Percentiles rank a stretch among this genome's conserved stretches.
These are phyloP conservation scores for Wickerhamiella cacticola DNA, from an alignment of 805 yeast genomes.

Conservation along the genomic window DNA sequence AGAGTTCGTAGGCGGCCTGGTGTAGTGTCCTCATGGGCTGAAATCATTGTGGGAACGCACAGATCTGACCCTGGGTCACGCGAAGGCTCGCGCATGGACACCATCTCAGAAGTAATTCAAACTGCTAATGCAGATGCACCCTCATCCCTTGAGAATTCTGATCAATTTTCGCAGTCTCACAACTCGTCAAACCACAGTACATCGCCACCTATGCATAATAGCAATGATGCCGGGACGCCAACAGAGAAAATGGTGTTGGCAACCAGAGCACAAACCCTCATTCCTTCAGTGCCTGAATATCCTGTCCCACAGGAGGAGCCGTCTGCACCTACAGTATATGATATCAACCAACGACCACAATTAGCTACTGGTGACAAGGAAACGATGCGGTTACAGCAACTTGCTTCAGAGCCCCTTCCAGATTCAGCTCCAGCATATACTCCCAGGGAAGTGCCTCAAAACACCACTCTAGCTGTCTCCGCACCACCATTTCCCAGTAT, in stretches of 20 bases:
- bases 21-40: conserved; percentile 70
- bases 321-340: neutral
- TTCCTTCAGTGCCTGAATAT: conserved; percentile 9
- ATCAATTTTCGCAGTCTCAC: neutral
- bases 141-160: conserved; percentile 6
- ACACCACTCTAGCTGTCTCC: neutral
- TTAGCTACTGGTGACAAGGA: neutral
- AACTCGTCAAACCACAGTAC: neutral
- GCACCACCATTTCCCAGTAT: neutral
- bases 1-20: conserved; percentile 61
- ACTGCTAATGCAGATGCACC: conserved; percentile 9
- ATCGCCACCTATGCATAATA: neutral
- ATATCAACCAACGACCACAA: neutral
- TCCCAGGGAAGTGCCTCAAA: neutral
- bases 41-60: conserved; percentile 69
- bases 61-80: conserved; percentile 25
- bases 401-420: conserved; percentile 8
- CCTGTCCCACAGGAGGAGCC: conserved; percentile 1
- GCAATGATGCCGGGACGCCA: neutral
- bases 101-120: conserved; percentile 5
- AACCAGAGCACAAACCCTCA: conserved; percentile 5
- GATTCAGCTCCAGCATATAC: conserved; percentile 10
- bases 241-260: conserved; percentile 8
- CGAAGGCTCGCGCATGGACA: neutral
- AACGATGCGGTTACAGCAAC: conserved; percentile 3